phyloP scores from a whole-genome alignment of 2,329 filamentous ascomycete species.

The Pseudodiploospora longispora region DNA sequence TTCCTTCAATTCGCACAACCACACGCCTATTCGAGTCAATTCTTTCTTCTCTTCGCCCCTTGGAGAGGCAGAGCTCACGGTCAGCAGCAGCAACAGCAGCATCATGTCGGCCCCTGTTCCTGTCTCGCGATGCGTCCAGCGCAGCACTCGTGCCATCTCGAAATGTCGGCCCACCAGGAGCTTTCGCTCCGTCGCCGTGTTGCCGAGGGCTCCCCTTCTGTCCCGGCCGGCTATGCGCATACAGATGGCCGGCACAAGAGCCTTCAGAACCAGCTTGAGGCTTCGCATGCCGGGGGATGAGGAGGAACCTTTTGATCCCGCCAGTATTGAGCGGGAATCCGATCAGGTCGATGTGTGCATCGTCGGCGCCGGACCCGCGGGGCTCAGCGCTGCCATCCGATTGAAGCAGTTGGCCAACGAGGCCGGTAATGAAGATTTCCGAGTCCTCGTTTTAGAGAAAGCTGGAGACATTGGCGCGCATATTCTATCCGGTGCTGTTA shows the following conservation, averaged over 20 bases:
- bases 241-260: constrained; percentile 17
- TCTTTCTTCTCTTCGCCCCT: neutral
- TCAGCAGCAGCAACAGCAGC: constrained; percentile 2
- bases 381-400: constrained; percentile 84
- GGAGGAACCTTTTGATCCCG: constrained; percentile 56
- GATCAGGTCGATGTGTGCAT: constrained; percentile 97
- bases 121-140: constrained; percentile 31
- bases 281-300: constrained; percentile 17
- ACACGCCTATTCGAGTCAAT: constrained; percentile 3
- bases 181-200: constrained; percentile 15
- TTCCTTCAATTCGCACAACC: constrained; percentile 3
- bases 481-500: constrained; percentile 90
- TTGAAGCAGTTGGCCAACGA: constrained; percentile 93
- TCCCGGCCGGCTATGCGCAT: constrained; percentile 13
- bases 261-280: constrained; percentile 28
- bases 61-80: neutral
- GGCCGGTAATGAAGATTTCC: constrained; percentile 90
- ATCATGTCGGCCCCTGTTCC: constrained; percentile 30
- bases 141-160: constrained; percentile 25
- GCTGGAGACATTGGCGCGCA: constrained; percentile 91
- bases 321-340: constrained; percentile 70
- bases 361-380: constrained; percentile 89
- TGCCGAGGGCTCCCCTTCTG: constrained; percentile 12
- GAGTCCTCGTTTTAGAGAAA: constrained; percentile 89
- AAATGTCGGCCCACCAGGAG: constrained; percentile 19